Evolutionary conservation across 1,284 basidiomycete species (phyloP), one percentile per base, ranked within the genome.

Genomic region (Cutaneotrichosporon dermatis): DNA sequence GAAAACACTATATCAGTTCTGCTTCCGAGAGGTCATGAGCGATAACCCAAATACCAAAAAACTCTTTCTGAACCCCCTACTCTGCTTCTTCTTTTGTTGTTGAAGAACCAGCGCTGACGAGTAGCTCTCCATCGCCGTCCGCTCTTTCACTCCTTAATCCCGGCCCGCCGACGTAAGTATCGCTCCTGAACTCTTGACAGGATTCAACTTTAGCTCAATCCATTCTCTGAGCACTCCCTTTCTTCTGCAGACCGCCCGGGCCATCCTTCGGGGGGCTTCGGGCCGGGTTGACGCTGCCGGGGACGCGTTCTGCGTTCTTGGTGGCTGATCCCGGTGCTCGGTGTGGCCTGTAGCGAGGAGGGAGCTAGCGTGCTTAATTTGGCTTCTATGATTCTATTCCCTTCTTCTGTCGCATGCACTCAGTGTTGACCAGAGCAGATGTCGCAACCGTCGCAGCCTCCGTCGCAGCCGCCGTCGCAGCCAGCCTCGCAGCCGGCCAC

Each of bases 181-280:
- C 51, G 16, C 10, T 25, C 41, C 49, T 37, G 13, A 25, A 12
- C 42, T 49, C 50, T 65, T 61, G 66, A 73, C 57, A 76, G 69
- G 75, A 76, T 76, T 76, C 67, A 76, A 75, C 67, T 71, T 76
- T 68, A 76, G 75, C 75, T 76, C 68, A 76, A 76, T 76, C 75
- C 75, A 76, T 76, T 76, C 75, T 76, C 75, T 76, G 70, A 76
- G 55, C 64, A 57, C 64, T 64, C 59, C 54, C 59, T 56, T 16
- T 25, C 45, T 58, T 56, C 66, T 54, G 57, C 59, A 43, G 34
- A 52, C 51, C 59, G 49, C 52, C 42, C 64, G 60, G 61, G 57
- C 68, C 64, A 59, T 55, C 66, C 64, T 56, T 58, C 61, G 45
- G 64, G 64, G 57, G 65, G 63, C 64, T 56, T 61, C 58, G 67